A percentile compares a stretch with the other conserved stretches of the same genome.
These are phyloP conservation scores for Fonsecaea erecta DNA, from an alignment of 2,329 filamentous ascomycete species.

Conservation along the genomic window DNA sequence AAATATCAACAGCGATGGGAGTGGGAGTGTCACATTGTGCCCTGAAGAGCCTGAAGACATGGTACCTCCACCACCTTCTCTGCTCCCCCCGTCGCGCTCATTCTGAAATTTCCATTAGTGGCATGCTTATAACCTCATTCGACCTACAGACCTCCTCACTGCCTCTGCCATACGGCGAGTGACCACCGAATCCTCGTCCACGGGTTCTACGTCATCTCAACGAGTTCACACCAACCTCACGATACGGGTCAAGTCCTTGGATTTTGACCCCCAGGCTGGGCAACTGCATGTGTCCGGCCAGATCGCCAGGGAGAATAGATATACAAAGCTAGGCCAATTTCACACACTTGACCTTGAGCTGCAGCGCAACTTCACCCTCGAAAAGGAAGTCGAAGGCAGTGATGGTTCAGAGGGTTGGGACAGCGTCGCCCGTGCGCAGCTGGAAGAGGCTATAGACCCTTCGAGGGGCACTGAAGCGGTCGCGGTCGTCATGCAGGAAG, in stretches of 20 bases:
- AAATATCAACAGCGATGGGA: constrained; percentile 68
- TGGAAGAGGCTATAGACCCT: constrained; percentile 78
- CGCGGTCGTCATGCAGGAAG: constrained; percentile 91
- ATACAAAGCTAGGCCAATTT: constrained; percentile 68
- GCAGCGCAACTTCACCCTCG: constrained; percentile 82
- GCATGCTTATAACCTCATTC: constrained; percentile 76
- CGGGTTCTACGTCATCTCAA: constrained; percentile 66
- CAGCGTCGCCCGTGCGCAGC: constrained; percentile 76
- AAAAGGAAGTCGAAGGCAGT: constrained; percentile 68
- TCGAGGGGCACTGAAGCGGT: constrained; percentile 81
- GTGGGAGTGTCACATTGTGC: constrained; percentile 67
- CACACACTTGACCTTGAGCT: constrained; percentile 84
- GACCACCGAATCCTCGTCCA: constrained; percentile 60
- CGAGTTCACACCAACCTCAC: constrained; percentile 68
- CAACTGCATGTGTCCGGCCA: constrained; percentile 71
- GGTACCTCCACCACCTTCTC: constrained; percentile 51
- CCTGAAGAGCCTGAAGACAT: constrained; percentile 78
- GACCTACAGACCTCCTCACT: constrained; percentile 66
- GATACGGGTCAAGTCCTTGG: constrained; percentile 67
- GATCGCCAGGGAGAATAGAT: constrained; percentile 68
- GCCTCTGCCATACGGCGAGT: constrained; percentile 70
- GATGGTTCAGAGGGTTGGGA: constrained; percentile 72
- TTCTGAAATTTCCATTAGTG: constrained; percentile 54
- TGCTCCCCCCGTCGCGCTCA: constrained; percentile 2
- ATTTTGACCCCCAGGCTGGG: constrained; percentile 71